phyloP scores from a whole-genome alignment of 257 asterid genomes.

The Scutellaria minor region DNA sequence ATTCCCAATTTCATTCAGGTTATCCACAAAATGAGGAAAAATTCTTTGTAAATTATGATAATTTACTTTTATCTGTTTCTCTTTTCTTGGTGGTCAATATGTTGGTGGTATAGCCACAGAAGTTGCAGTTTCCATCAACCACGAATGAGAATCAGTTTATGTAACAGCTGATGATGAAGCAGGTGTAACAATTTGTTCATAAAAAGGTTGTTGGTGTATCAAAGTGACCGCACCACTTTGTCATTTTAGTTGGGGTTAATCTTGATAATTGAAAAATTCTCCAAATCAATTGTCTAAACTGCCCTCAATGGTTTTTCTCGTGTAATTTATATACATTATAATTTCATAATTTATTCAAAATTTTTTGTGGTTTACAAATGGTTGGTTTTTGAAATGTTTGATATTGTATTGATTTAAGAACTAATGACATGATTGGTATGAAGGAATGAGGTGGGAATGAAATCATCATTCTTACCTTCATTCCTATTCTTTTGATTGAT shows the following conservation, averaged over 20 bases:
- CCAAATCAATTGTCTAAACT: neutral
- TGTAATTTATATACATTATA: too few relatives aligned
- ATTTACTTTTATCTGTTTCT: constrained; percentile 33
- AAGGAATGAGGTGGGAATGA: too few relatives aligned
- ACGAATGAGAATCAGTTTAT: constrained; percentile 18
- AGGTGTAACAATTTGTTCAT: constrained; percentile 31
- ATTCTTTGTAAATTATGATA: constrained; percentile 60
- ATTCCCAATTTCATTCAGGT: constrained; percentile 38
- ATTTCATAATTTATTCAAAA: too few relatives aligned
- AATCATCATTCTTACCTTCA: too few relatives aligned
- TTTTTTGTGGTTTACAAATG: too few relatives aligned
- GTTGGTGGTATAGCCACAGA: constrained; percentile 27
- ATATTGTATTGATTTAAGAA: too few relatives aligned
- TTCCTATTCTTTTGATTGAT: too few relatives aligned
- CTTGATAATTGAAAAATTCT: neutral
- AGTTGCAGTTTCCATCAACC: constrained; percentile 26
- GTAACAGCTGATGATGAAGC: constrained; percentile 27
- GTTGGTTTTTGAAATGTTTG: too few relatives aligned
- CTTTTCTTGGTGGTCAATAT: constrained; percentile 22
- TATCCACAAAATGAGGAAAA: constrained; percentile 37
- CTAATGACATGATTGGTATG: too few relatives aligned
- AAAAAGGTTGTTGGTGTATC: constrained; percentile 21
- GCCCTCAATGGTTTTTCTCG: too few relatives aligned
- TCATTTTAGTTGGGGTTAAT: neutral
- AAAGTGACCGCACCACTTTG: neutral